Evolutionary conservation across 805 yeast species (phyloP).

Genomic region (Clavispora carvajalis): DNA sequence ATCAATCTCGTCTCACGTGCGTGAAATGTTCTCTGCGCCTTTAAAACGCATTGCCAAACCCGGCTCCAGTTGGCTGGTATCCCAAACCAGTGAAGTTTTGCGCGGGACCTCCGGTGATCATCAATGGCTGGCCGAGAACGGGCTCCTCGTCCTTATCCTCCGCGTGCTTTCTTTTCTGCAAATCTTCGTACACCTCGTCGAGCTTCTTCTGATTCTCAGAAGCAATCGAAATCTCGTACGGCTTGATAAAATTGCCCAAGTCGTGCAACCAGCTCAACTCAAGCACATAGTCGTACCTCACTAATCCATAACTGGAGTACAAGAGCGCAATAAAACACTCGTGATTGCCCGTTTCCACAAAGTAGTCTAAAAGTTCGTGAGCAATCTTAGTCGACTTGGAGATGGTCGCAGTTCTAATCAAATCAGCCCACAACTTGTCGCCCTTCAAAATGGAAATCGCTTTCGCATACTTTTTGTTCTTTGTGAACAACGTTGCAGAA

Average conservation of each 20-base stretch:
- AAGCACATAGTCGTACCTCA: constrained; percentile 76
- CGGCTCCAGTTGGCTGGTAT: constrained; percentile 67
- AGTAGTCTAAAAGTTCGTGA: constrained; percentile 82
- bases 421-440: constrained; percentile 93
- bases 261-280: constrained; percentile 90
- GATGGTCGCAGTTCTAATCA: constrained; percentile 84
- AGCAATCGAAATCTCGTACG: constrained; percentile 80
- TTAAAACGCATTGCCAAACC: constrained; percentile 53
- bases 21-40: neutral
- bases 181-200: constrained; percentile 60
- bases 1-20: neutral
- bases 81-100: constrained; percentile 45
- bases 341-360: constrained; percentile 94
- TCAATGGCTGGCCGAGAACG: constrained; percentile 59
- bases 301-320: constrained; percentile 75
- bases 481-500: constrained; percentile 89
- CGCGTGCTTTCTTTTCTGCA: constrained; percentile 63
- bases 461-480: constrained; percentile 90
- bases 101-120: constrained; percentile 76
- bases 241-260: constrained; percentile 80
- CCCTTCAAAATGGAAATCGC: constrained; percentile 82
- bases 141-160: constrained; percentile 47
- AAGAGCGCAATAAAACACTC: constrained; percentile 91
- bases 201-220: constrained; percentile 72
- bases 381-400: constrained; percentile 78